Base-by-base conservation (phyloP, 495 filamentous ascomycete species). In the Penicillium turbatum region DNA sequence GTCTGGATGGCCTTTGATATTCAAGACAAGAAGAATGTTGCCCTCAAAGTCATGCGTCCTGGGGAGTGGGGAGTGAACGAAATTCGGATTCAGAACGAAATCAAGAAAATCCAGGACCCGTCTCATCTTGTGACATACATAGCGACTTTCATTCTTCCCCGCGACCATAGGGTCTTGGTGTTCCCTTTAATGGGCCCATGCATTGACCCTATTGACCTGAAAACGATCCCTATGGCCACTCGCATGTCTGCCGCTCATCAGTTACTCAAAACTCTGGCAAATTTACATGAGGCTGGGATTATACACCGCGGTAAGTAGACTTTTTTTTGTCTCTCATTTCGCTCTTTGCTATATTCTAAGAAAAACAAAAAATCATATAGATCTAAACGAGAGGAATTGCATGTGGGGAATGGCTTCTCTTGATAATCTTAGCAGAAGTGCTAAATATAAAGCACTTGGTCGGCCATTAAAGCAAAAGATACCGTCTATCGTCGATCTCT, bases 1-100 rank as follows among this genome's bases (percentile, higher is more conserved):
- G 89, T 95, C 36, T 92, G 88, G 89, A 75, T 92, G 40, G 70
- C 67, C 16, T 54, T 52, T 51, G 68, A 76, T 55, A 47, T 59
- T 15, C 54, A 53, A 59, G 69, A 59, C 32, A 55, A 61, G 12
- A 64, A 21, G 21, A 32, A 66, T 30, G 60, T 64, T 13, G 64
- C 64, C n/a, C 51, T 70, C 40, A 70, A 67, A 53, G 48, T 62
- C 37, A 58, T 67, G 54, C 41, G 44, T 9, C 37, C 31, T 5
- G 60, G 62, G 5, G 35, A 57, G 34, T 61, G 38, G 56, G 49
- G 55, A 15, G 58, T 54, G 31, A 55, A 57, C 21, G 60, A 68
- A 53, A 26, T 19, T 48, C 35, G 48, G 19, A 62, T 68, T 16
- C 56, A 68, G 45, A 42, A 64, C 35, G 56, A 68, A 55, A 66